These are phyloP conservation scores for Backusella parvicylindrica DNA, from an alignment of 192 early-diverging fungal species.

Conservation along the genomic window DNA sequence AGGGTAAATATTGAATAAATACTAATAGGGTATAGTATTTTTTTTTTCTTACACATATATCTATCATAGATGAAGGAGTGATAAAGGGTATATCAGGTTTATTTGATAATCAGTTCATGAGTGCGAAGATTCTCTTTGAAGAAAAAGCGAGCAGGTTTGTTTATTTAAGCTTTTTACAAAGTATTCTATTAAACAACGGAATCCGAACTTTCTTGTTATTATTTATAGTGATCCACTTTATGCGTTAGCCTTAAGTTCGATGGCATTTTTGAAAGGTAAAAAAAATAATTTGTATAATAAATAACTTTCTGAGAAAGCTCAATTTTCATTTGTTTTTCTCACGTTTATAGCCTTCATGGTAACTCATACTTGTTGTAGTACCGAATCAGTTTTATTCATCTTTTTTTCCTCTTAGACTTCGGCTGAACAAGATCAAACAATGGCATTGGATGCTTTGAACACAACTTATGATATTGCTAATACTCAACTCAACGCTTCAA, in stretches of 20 bases:
- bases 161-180: background rate
- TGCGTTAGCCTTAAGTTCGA: slow-evolving; percentile 47
- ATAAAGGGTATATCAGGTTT: slow-evolving; percentile 20
- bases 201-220: too few relatives aligned
- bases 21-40: background rate
- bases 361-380: too few relatives aligned
- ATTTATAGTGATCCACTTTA: slow-evolving; percentile 41
- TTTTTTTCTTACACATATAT: background rate
- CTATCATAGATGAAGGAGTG: slow-evolving; percentile 20
- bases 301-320: too few relatives aligned
- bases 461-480: slow-evolving; percentile 45
- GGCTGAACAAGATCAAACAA: slow-evolving; percentile 45
- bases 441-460: slow-evolving; percentile 43
- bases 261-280: slow-evolving; percentile 55
- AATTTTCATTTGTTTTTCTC: slow-evolving; percentile 7
- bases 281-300: too few relatives aligned
- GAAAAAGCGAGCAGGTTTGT: slow-evolving; percentile 16
- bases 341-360: slow-evolving; percentile 20
- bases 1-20: slow-evolving; percentile 13
- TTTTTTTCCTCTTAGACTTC: slow-evolving; percentile 35
- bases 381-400: background rate
- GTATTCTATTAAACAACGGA: too few relatives aligned
- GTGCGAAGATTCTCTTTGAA: slow-evolving; percentile 20
- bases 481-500: slow-evolving; percentile 40
- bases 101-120: slow-evolving; percentile 33